Evolutionary conservation across 257 asterid genomes (phyloP).

Genomic region (Cynanchum wilfordii): DNA sequence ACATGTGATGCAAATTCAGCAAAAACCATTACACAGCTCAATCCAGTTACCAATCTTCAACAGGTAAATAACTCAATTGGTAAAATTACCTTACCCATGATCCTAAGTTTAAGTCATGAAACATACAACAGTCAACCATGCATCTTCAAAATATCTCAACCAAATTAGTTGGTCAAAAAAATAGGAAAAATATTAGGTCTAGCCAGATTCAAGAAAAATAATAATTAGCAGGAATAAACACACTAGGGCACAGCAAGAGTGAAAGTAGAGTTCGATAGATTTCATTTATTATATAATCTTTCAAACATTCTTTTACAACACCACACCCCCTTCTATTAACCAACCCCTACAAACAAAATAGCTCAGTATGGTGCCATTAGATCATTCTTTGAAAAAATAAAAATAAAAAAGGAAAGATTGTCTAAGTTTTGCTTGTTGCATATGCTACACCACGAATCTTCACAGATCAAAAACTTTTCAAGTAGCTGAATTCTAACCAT

Average conservation of each 20-base stretch:
- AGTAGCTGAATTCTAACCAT: not conserved
- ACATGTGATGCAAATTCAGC: not conserved
- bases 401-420: not conserved
- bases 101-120: no score
- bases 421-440: not conserved
- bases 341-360: not conserved
- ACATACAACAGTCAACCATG: no score
- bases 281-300: not conserved
- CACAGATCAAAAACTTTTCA: slow-evolving; percentile 10
- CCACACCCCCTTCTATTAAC: slow-evolving; percentile 1
- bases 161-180: no score
- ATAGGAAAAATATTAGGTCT: not conserved
- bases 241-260: not conserved
- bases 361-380: slow-evolving; percentile 2
- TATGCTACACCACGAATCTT: not conserved
- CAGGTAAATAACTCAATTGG: not conserved
- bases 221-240: not conserved
- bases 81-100: no score
- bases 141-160: no score
- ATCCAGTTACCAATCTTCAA: not conserved
- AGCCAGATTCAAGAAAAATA: not conserved
- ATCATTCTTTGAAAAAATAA: not conserved
- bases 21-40: not conserved
- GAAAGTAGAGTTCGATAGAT: not conserved
- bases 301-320: not conserved